Percentiles rank a stretch among this genome's conserved stretches.
phyloP scores from a whole-genome alignment of 2,329 filamentous ascomycete genomes.

The Didymosphaeria variabile region DNA sequence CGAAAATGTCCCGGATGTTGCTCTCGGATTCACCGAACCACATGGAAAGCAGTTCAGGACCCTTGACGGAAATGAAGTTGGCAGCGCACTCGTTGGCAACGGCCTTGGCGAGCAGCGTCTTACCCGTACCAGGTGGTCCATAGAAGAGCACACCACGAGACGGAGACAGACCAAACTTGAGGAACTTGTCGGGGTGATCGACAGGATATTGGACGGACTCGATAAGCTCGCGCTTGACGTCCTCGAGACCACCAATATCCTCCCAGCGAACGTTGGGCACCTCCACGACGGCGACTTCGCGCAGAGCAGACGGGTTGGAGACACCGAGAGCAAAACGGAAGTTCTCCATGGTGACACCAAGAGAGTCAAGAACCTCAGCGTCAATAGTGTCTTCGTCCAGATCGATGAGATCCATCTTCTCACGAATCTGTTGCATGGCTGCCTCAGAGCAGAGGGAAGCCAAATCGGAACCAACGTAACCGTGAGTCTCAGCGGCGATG shows the following conservation, averaged over 20 bases:
- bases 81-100: slow-evolving; percentile 99
- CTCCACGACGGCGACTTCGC: slow-evolving; percentile 98
- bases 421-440: slow-evolving; percentile 99
- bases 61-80: slow-evolving; percentile 99
- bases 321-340: slow-evolving; percentile 98
- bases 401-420: slow-evolving; percentile 99
- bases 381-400: slow-evolving; percentile 99
- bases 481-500: slow-evolving; percentile 97
- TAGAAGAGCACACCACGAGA: slow-evolving; percentile 99
- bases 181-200: slow-evolving; percentile 99
- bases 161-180: slow-evolving; percentile 98
- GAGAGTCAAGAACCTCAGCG: slow-evolving; percentile 95
- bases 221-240: slow-evolving; percentile 99
- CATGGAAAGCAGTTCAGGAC: slow-evolving; percentile 97
- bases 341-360: slow-evolving; percentile 99
- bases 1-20: slow-evolving; percentile 99
- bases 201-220: slow-evolving; percentile 99
- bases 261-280: slow-evolving; percentile 99
- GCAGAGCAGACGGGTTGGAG: slow-evolving; percentile 97
- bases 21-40: slow-evolving; percentile 99
- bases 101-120: slow-evolving; percentile 98
- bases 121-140: slow-evolving; percentile 99
- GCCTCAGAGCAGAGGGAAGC: slow-evolving; percentile 98
- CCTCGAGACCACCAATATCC: slow-evolving; percentile 97
- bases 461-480: slow-evolving; percentile 98